Evolutionary conservation across 192 early-diverging fungal genomes (phyloP), one percentile per base, ranked within the genome.

Genomic region (Lobosporangium transversale): DNA sequence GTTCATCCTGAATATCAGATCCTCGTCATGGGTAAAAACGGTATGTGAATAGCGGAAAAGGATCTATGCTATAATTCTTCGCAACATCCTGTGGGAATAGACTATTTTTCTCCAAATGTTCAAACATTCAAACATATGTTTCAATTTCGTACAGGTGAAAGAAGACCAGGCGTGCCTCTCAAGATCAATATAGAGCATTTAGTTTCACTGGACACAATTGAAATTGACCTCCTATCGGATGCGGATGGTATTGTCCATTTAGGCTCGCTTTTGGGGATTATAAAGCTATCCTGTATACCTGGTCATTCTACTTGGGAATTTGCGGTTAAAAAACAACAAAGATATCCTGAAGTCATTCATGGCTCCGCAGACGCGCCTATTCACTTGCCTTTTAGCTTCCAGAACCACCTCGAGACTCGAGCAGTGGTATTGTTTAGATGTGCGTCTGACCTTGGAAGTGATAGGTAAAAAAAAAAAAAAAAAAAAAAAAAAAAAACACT

Each of bases 21-120:
- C 37, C 59, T 62, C 32, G 79, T 80, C 12, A 24, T 76, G 14
- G 81, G 81, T 27, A 80, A 78, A 30, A 83, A 83, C 62, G 73
- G 73, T 75, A 61, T 1, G 30, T 24, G 1, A 11, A 27, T 20
- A 24, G 23, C 53, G 33, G 35, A 26, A 36, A 2, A 37, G 3
- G 14, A n/a, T n/a, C n/a, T n/a, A n/a, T n/a, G n/a, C n/a, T n/a
- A n/a, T n/a, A n/a, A n/a, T n/a, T n/a, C n/a, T n/a, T n/a, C n/a
- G n/a, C n/a, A n/a, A n/a, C n/a, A n/a, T n/a, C n/a, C n/a, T n/a
- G n/a, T n/a, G n/a, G n/a, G n/a, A n/a, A n/a, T n/a, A n/a, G n/a
- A n/a, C n/a, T n/a, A n/a, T n/a, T n/a, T n/a, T n/a, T n/a, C n/a
- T n/a, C n/a, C n/a, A n/a, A n/a, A 33, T 20, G 3, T n/a, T 33